Percentiles rank a stretch among this genome's conserved stretches.
Conservation (phyloP, 2,329 filamentous ascomycete species). For the Lojkania enalia region DNA sequence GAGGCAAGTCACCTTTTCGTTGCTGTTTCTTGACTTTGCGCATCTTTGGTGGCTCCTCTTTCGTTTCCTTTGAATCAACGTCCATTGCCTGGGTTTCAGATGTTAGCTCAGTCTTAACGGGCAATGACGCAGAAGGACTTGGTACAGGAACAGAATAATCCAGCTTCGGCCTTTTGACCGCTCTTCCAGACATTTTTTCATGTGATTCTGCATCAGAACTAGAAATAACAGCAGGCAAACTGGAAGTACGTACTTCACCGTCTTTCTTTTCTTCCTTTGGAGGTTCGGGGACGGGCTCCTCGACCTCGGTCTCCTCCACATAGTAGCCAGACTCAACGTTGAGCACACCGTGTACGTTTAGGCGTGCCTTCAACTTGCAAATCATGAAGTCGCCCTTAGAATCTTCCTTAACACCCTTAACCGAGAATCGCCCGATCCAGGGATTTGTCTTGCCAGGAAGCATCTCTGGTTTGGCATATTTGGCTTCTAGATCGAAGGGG, state of each 20-base stretch:
- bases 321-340: constrained; percentile 98
- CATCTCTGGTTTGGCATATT: constrained; percentile 82
- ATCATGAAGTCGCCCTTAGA: constrained; percentile 98
- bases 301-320: constrained; percentile 95
- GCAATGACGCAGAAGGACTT: constrained; percentile 25
- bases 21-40: constrained; percentile 99
- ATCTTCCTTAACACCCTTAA: constrained; percentile 95
- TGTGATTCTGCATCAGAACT: constrained; percentile 26
- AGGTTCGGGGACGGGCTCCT: constrained; percentile 83
- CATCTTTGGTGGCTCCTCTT: constrained; percentile 67
- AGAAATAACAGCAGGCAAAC: constrained; percentile 10
- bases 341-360: constrained; percentile 94
- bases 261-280: constrained; percentile 61
- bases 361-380: constrained; percentile 96
- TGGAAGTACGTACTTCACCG: constrained; percentile 66
- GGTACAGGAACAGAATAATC: constrained; percentile 7
- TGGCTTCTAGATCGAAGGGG: constrained; percentile 92
- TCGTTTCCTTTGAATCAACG: constrained; percentile 43
- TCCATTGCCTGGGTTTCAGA: constrained; percentile 42
- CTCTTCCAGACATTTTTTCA: constrained; percentile 21
- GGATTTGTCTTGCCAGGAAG: constrained; percentile 89
- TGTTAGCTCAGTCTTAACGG: constrained; percentile 32
- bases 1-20: constrained; percentile 91
- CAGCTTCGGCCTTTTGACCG: constrained; percentile 39
- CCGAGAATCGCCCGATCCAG: constrained; percentile 96